Percentiles rank a stretch among this genome's conserved stretches.
Conservation (phyloP, 2,329 filamentous ascomycete species). For the Penicillium sp. region DNA sequence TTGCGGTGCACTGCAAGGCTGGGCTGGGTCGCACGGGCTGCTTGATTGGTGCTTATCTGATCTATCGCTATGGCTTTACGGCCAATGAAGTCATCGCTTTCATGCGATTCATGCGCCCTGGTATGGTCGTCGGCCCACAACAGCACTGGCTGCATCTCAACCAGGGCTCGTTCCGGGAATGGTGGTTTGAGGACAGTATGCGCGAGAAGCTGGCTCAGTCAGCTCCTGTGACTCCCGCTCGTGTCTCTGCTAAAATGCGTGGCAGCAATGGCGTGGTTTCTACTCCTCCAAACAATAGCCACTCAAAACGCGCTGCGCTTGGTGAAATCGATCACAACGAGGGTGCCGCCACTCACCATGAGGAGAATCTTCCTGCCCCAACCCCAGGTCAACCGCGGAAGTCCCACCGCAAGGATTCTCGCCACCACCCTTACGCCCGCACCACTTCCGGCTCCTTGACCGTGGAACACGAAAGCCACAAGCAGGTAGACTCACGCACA, state of each 20-base stretch:
- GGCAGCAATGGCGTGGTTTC: conserved; percentile 71
- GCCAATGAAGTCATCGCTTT: conserved; percentile 97
- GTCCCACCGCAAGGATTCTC: conserved; percentile 72
- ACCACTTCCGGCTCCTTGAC: conserved; percentile 52
- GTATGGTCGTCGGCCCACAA: conserved; percentile 98
- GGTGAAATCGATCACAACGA: conserved; percentile 90
- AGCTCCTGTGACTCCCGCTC: conserved; percentile 57
- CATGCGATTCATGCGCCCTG: conserved; percentile 98
- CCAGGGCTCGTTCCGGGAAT: conserved; percentile 95
- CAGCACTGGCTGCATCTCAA: conserved; percentile 99
- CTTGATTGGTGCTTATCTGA: conserved; percentile 94
- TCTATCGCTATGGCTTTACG: conserved; percentile 95
- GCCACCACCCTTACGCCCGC: conserved; percentile 72
- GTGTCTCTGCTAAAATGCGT: conserved; percentile 63
- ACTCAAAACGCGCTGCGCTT: conserved; percentile 78
- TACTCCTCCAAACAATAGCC: conserved; percentile 79
- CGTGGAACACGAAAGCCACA: conserved; percentile 35
- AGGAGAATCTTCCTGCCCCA: conserved; percentile 90
- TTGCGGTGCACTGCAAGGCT: conserved; percentile 98
- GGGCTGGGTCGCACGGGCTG: conserved; percentile 94
- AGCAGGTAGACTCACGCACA: conserved; percentile 47
- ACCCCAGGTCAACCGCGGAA: conserved; percentile 96
- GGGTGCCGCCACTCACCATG: conserved; percentile 49
- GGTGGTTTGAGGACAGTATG: conserved; percentile 81
- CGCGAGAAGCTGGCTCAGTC: conserved; percentile 78